A percentile compares a stretch with the other conserved stretches of the same genome.
Evolutionary conservation across 2,329 filamentous ascomycete species (phyloP).

Genomic region (Gremmenia infestans): DNA sequence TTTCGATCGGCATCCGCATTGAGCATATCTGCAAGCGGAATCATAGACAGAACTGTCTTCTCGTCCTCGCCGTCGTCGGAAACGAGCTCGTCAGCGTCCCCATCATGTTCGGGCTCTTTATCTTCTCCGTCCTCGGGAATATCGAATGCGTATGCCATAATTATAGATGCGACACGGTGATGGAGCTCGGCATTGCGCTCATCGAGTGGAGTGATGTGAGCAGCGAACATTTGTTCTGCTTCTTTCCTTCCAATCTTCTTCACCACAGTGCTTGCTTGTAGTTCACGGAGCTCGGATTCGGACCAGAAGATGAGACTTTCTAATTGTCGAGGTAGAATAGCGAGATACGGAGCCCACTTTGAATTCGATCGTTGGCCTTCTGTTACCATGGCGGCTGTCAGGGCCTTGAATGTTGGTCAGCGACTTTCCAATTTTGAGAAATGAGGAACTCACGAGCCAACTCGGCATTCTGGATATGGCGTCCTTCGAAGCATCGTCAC

Average conservation of each 20-base stretch:
- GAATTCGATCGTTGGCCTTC: conserved; percentile 22
- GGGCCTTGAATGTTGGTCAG: conserved; percentile 19
- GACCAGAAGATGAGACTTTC: conserved; percentile 69
- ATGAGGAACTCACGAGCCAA: conserved; percentile 37
- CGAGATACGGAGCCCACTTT: conserved; percentile 50
- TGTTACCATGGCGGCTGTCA: conserved; percentile 20
- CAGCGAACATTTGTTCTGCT: conserved; percentile 53
- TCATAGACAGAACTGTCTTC: conserved; percentile 53
- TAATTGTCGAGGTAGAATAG: conserved; percentile 54
- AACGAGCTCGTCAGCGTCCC: conserved; percentile 42
- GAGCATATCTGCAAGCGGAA: conserved; percentile 66
- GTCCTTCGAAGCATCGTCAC: conserved; percentile 28
- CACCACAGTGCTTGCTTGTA: conserved; percentile 59
- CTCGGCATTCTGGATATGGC: conserved; percentile 38
- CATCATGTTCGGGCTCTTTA: conserved; percentile 41
- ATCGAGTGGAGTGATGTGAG: conserved; percentile 48
- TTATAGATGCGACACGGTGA: conserved; percentile 61
- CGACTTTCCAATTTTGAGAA: neutral
- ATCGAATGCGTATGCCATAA: conserved; percentile 72
- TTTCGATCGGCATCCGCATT: conserved; percentile 64
- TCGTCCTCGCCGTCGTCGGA: conserved; percentile 43
- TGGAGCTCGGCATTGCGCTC: conserved; percentile 41
- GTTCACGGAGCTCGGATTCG: conserved; percentile 51
- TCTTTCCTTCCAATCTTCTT: conserved; percentile 58
- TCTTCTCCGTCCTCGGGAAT: conserved; percentile 35